Evolutionary conservation across 257 asterid genomes (phyloP).

Genomic region (Mitragyna speciosa): DNA sequence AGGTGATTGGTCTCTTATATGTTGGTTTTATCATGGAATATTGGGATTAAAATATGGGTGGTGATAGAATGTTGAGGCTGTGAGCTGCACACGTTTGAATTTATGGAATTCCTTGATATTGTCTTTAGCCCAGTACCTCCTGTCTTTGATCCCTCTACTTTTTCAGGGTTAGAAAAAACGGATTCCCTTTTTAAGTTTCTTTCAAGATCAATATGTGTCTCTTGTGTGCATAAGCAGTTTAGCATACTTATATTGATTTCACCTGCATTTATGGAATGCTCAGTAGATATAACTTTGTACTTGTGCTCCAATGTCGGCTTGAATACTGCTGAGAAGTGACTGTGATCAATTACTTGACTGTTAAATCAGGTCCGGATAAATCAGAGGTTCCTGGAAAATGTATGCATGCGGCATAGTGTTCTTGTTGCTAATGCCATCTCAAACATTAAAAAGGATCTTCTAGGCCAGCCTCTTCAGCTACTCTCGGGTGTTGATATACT

Average conservation of each 20-base stretch:
- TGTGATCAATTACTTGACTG: conserved; percentile 13
- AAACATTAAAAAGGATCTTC: conserved; percentile 87
- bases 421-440: conserved; percentile 74
- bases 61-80: background rate
- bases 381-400: conserved; percentile 83
- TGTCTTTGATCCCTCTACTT: background rate
- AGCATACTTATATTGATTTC: background rate
- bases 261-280: background rate
- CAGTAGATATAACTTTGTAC: background rate
- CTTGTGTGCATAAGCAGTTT: background rate
- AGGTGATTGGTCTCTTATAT: background rate
- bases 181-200: background rate
- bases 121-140: background rate
- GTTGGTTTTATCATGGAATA: background rate
- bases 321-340: conserved; percentile 11
- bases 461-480: conserved; percentile 95
- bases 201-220: background rate
- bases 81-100: background rate
- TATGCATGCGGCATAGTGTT: conserved; percentile 81
- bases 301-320: background rate
- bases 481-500: conserved; percentile 98
- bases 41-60: background rate
- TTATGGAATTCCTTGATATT: background rate
- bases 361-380: conserved; percentile 77
- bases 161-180: background rate